Conservation (phyloP, 768 basidiomycete species). For the Lactarius sanguifluus region DNA sequence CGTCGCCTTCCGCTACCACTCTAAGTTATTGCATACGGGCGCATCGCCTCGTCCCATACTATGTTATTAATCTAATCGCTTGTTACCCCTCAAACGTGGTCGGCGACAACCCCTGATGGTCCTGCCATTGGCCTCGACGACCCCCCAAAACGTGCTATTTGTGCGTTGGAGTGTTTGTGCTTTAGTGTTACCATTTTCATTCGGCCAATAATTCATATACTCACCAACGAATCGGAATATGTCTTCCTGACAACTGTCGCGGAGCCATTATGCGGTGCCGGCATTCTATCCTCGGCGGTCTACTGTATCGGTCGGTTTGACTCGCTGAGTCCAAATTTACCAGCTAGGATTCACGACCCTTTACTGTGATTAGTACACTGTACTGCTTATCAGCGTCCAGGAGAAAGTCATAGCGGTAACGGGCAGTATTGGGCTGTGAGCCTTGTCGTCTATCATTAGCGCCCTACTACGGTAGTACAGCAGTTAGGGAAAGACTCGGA, state of each 20-base stretch:
- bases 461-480: neutral
- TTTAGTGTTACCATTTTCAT: neutral
- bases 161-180: neutral
- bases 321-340: neutral
- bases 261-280: neutral
- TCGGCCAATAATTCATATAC: neutral
- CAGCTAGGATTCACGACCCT: neutral
- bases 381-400: neutral
- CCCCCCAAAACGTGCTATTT: neutral
- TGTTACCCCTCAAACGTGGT: neutral
- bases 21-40: neutral
- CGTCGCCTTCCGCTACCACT: too few species aligned
- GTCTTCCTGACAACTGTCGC: neutral
- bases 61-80: neutral
- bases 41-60: neutral
- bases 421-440: neutral
- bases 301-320: neutral
- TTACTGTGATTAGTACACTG: neutral
- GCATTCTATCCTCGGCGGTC: neutral
- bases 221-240: neutral
- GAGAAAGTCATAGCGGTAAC: neutral
- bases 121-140: neutral
- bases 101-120: neutral
- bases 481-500: neutral
- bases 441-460: neutral